Base-by-base conservation (phyloP, 257 asterid genomes). In the Przewalskia tangutica region DNA sequence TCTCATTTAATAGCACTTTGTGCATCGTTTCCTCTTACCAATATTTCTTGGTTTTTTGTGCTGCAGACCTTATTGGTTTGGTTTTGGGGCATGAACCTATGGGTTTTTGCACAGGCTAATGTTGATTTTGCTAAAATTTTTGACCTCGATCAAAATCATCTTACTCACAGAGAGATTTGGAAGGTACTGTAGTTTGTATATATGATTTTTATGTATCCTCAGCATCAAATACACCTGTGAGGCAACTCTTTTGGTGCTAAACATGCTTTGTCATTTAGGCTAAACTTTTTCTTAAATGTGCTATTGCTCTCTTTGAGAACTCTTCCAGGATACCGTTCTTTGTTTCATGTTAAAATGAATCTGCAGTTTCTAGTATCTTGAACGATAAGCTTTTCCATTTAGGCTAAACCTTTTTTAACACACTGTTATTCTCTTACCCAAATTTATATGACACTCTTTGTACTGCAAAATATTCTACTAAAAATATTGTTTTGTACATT, bases 11-110 rank as follows among this genome's bases (percentile, higher is more conserved):
- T 77, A 0, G 42, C 62, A 58, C 67, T 68, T 64, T 78, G 50
- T 81, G 53, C 18, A 32, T 53, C 71, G 59, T 27, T 42, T 63
- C 54, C 63, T 68, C 77, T 78, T 38, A 16, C 13, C 77, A 77
- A 83, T 82, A 58, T 59, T 77, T 77, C 87, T 63, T 68, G 14
- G n/a, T 63, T 62, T 80, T 80, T 63, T 48, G 81, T 63, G 76
- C 79, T 89, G 87, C 97, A 96, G 99, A 93, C 99, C 40, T 85
- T 94, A 97, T 85, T 89, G 90, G 90, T 96, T 81, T 96, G 98
- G 98, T 93, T 96, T 48, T 93, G 99, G 99, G 98, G 99, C 68
- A 83, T 90, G 83, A 96, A 94, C 81, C 84, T 96, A 83, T 94
- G 98, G 98, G 92, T 94, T 77, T 96, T 96, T 84, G 83, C 93